Evolutionary conservation across 805 yeast species (phyloP).

Genomic region (Saturnispora mendoncae): DNA sequence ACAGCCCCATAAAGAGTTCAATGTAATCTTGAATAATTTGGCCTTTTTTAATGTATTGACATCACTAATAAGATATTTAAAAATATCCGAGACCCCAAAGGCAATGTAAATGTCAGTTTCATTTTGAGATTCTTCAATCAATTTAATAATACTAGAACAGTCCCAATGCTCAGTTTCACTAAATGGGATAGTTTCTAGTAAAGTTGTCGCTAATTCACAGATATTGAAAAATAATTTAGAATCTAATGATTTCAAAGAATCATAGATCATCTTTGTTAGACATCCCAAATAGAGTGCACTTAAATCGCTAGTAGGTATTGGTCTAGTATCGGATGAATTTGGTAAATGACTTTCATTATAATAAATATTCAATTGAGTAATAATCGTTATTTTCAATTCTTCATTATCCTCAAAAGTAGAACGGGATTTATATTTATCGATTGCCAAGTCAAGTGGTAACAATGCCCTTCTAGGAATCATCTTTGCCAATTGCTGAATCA

Average conservation of each 20-base stretch:
- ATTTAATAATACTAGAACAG: constrained; percentile 20
- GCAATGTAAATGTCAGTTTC: constrained; percentile 26
- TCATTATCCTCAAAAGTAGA: constrained; percentile 9
- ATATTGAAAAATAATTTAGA: constrained; percentile 24
- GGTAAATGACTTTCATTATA: constrained; percentile 10
- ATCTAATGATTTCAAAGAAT: constrained; percentile 12
- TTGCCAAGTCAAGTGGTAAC: constrained; percentile 42
- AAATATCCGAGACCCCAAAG: constrained; percentile 36
- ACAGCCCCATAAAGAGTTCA: constrained; percentile 47
- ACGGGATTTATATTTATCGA: constrained; percentile 12
- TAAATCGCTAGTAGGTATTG: constrained; percentile 37
- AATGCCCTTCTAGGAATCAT: constrained; percentile 58
- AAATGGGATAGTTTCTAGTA: constrained; percentile 41
- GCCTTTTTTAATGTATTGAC: constrained; percentile 29
- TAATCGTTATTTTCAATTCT: constrained; percentile 12
- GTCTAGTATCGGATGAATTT: constrained; percentile 19
- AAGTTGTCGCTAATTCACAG: constrained; percentile 28
- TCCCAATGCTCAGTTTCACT: constrained; percentile 24
- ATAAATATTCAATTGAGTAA: constrained; percentile 14
- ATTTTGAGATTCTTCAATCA: constrained; percentile 21
- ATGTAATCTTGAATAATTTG: constrained; percentile 32
- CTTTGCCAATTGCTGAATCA: constrained; percentile 38
- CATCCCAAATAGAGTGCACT: constrained; percentile 33
- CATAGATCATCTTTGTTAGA: constrained; percentile 20
- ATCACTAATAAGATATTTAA: constrained; percentile 28